These are phyloP conservation scores for Tolypocladium ovalisporum DNA, from an alignment of 2,329 filamentous ascomycete species.

Conservation along the genomic window DNA sequence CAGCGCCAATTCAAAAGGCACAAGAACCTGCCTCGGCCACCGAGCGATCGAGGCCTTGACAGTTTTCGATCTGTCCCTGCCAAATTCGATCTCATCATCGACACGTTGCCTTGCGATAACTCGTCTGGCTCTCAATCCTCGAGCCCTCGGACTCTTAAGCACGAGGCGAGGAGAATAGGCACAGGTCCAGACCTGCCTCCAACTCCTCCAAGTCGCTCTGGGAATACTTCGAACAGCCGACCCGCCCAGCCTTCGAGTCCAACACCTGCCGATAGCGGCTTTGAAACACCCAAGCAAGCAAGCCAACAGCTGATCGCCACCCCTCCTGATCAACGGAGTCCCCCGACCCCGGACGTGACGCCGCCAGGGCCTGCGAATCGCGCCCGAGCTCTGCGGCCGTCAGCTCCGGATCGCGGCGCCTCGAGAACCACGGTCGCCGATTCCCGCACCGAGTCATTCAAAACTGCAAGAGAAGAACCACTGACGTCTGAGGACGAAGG, in stretches of 20 bases:
- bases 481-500: slow-evolving; percentile 52
- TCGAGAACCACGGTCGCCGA: slow-evolving; percentile 47
- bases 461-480: slow-evolving; percentile 56
- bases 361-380: slow-evolving; percentile 45
- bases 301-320: slow-evolving; percentile 39
- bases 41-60: slow-evolving; percentile 12
- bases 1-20: slow-evolving; percentile 34
- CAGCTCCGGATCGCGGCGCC: slow-evolving; percentile 33
- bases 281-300: slow-evolving; percentile 26
- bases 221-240: slow-evolving; percentile 42
- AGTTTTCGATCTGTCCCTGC: slow-evolving; percentile 12
- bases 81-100: slow-evolving; percentile 14
- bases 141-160: slow-evolving; percentile 28
- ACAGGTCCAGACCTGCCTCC: slow-evolving; percentile 43
- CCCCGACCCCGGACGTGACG: slow-evolving; percentile 66
- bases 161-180: slow-evolving; percentile 29
- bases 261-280: slow-evolving; percentile 23
- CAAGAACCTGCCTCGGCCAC: slow-evolving; percentile 30
- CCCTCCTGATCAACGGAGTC: slow-evolving; percentile 54
- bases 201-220: slow-evolving; percentile 52
- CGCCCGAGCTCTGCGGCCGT: slow-evolving; percentile 33
- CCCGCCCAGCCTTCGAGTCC: slow-evolving; percentile 32
- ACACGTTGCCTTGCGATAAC: slow-evolving; percentile 14
- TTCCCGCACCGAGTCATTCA: slow-evolving; percentile 60
- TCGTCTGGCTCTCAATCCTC: slow-evolving; percentile 20